Percentiles rank a stretch among this genome's conserved stretches.
These are phyloP conservation scores for Trichoderma gracile DNA, from an alignment of 2,329 filamentous ascomycete species.

Conservation along the genomic window DNA sequence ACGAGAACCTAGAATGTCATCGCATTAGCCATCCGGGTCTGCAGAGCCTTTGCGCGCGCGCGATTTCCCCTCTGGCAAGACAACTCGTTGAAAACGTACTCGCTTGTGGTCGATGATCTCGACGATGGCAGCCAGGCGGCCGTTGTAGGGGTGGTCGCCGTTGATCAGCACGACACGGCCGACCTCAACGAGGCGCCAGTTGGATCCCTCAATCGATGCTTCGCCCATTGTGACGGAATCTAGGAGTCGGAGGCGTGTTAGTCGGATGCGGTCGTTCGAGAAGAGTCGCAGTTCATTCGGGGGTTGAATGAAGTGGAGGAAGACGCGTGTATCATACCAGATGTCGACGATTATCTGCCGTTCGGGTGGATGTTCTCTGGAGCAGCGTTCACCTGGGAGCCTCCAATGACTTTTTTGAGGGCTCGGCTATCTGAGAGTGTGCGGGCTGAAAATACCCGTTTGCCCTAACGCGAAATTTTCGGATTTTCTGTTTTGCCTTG, in stretches of 20 bases:
- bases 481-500: constrained; percentile 37
- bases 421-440: constrained; percentile 41
- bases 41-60: constrained; percentile 11
- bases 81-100: constrained; percentile 64
- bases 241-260: constrained; percentile 34
- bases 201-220: constrained; percentile 76
- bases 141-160: constrained; percentile 71
- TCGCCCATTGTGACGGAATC: constrained; percentile 72
- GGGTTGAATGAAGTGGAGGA: constrained; percentile 30
- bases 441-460: constrained; percentile 45
- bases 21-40: constrained; percentile 31
- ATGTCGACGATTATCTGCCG: constrained; percentile 44
- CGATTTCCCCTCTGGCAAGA: neutral
- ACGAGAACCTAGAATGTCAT: constrained; percentile 73
- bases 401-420: constrained; percentile 46
- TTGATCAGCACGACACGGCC: constrained; percentile 95
- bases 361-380: constrained; percentile 42
- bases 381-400: constrained; percentile 41
- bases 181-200: constrained; percentile 97
- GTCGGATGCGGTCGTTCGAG: constrained; percentile 33
- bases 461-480: constrained; percentile 44
- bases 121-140: constrained; percentile 90
- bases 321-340: constrained; percentile 42
- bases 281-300: constrained; percentile 24
- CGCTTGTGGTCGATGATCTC: constrained; percentile 99